Evolutionary conservation across 2,329 filamentous ascomycete species (phyloP).

Genomic region (Monosporascus sp.): DNA sequence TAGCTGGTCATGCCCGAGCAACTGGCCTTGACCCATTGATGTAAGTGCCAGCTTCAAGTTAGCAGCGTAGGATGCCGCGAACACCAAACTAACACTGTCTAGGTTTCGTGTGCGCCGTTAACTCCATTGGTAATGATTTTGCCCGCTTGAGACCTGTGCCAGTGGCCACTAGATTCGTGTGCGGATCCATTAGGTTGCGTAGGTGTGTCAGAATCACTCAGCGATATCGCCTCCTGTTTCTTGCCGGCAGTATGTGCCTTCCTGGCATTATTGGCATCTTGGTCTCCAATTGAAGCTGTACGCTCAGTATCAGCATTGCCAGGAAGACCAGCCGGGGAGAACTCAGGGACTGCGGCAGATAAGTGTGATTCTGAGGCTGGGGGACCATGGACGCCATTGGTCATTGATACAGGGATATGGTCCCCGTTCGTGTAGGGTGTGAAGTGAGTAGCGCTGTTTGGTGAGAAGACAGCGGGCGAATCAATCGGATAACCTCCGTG

Average conservation of each 20-base stretch:
- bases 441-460: constrained; percentile 23
- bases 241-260: background rate
- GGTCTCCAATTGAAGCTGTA: background rate
- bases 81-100: background rate
- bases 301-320: background rate
- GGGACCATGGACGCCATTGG: constrained; percentile 22
- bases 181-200: background rate
- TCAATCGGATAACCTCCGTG: constrained; percentile 19
- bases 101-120: background rate
- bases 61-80: background rate
- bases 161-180: background rate
- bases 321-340: constrained; percentile 36
- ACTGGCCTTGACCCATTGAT: background rate
- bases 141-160: background rate
- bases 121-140: background rate
- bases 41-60: background rate
- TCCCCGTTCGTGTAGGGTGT: constrained; percentile 26
- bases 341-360: constrained; percentile 59
- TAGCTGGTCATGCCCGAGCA: background rate
- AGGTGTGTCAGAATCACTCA: background rate
- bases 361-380: constrained; percentile 37
- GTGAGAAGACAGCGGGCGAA: constrained; percentile 23
- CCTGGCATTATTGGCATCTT: background rate
- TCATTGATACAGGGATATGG: constrained; percentile 17
- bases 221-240: background rate